Percentiles rank a stretch among this genome's conserved stretches.
Conservation (phyloP, 208 protist species). For the Zelonia costaricensis region DNA sequence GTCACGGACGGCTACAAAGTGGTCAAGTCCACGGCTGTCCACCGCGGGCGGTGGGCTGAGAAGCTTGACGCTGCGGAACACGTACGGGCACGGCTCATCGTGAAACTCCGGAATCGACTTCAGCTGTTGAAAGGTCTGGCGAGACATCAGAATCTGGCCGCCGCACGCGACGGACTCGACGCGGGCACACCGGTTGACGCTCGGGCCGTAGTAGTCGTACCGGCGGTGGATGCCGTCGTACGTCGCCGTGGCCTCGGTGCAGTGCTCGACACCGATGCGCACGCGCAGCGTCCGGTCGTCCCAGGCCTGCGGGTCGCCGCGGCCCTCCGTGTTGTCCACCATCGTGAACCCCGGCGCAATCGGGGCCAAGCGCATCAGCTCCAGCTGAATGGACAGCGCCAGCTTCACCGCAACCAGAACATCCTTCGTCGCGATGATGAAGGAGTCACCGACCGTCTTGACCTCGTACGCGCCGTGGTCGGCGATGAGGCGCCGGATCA, state of each 20-base stretch:
- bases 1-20: constrained; percentile 64
- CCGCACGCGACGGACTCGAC: constrained; percentile 72
- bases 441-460: constrained; percentile 82
- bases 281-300: constrained; percentile 51
- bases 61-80: constrained; percentile 48
- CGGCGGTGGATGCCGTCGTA: constrained; percentile 68
- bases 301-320: constrained; percentile 42
- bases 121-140: constrained; percentile 56
- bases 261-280: constrained; percentile 77
- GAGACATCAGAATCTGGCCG: constrained; percentile 84
- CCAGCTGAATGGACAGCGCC: constrained; percentile 68
- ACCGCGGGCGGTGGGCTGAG: constrained; percentile 25
- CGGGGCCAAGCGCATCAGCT: constrained; percentile 65
- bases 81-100: constrained; percentile 51
- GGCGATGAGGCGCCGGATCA: constrained; percentile 68
- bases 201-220: constrained; percentile 91
- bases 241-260: constrained; percentile 52
- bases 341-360: constrained; percentile 68
- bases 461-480: constrained; percentile 80
- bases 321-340: constrained; percentile 54
- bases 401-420: constrained; percentile 67
- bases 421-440: constrained; percentile 81
- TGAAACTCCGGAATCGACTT: constrained; percentile 56
- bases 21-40: constrained; percentile 43
- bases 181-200: constrained; percentile 85